These are phyloP conservation scores for Fomitopsis betulina DNA, from an alignment of 1,284 basidiomycete species.

Conservation along the genomic window DNA sequence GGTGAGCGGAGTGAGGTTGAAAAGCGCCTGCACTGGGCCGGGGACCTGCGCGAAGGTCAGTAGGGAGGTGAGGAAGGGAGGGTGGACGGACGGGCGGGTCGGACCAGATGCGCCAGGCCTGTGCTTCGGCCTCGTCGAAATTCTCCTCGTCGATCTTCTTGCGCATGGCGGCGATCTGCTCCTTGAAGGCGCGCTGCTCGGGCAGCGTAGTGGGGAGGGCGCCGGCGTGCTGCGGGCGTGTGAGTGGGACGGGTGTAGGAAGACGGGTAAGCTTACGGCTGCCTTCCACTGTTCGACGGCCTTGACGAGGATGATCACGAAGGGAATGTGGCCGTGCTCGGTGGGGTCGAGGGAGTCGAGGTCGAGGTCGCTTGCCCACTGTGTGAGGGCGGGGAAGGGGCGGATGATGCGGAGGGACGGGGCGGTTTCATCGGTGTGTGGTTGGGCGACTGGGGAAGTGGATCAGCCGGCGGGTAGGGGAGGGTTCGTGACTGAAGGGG, in stretches of 20 bases:
- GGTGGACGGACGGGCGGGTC: constrained; percentile 43
- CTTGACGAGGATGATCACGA: constrained; percentile 81
- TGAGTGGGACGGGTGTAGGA: background rate
- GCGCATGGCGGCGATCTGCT: constrained; percentile 51
- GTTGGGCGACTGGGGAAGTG: constrained; percentile 20
- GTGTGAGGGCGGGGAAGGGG: constrained; percentile 79
- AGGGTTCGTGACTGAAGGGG: background rate
- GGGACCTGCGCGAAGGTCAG: constrained; percentile 44
- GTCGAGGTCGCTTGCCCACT: constrained; percentile 70
- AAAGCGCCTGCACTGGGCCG: constrained; percentile 58
- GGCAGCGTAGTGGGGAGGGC: constrained; percentile 55
- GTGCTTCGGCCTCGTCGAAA: constrained; percentile 87
- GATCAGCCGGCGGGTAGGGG: too few species aligned
- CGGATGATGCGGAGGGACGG: constrained; percentile 87
- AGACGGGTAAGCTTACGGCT: constrained; percentile 36
- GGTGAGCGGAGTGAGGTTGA: constrained; percentile 34
- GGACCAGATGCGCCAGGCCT: constrained; percentile 75
- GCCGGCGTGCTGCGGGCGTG: constrained; percentile 52
- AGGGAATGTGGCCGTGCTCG: constrained; percentile 85
- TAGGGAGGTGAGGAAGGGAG: background rate
- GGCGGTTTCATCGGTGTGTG: constrained; percentile 35
- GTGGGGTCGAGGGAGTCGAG: constrained; percentile 77
- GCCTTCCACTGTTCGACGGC: constrained; percentile 80
- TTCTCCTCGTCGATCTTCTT: constrained; percentile 89
- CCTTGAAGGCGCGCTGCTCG: constrained; percentile 82